Conservation (phyloP, 345 rosid genomes). For the Salix viminalis region DNA sequence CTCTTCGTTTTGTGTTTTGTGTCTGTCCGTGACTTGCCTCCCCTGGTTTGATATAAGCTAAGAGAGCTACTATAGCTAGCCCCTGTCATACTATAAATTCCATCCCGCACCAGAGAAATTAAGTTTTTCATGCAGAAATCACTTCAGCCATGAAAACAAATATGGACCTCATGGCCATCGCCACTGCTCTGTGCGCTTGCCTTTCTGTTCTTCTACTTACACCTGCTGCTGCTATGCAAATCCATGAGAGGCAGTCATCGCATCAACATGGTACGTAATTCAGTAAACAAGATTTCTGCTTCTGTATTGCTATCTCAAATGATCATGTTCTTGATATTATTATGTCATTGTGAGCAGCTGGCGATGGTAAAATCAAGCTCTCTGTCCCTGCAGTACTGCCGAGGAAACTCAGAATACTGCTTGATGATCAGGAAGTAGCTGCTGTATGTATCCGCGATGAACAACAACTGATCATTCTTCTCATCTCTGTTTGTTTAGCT, state of each 20-base stretch:
- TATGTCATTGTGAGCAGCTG: slow-evolving; percentile 1
- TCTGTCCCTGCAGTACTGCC: slow-evolving; percentile 19
- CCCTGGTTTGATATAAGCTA: neutral
- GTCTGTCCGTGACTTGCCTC: slow-evolving; percentile 11
- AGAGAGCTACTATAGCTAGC: too few relatives aligned
- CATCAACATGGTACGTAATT: slow-evolving; percentile 11
- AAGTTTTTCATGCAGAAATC: neutral
- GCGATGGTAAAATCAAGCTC: slow-evolving; percentile 3
- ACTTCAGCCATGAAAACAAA: neutral
- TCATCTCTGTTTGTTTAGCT: neutral
- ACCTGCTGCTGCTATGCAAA: slow-evolving; percentile 11
- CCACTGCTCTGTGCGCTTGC: slow-evolving; percentile 11
- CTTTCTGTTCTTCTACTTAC: neutral
- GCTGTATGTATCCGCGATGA: slow-evolving; percentile 10
- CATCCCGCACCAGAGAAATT: neutral
- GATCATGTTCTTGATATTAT: neutral
- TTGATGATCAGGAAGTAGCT: slow-evolving; percentile 20
- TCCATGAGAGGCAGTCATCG: slow-evolving; percentile 1
- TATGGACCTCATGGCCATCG: slow-evolving; percentile 21
- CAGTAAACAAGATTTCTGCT: neutral
- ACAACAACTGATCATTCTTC: neutral
- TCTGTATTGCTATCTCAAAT: neutral
- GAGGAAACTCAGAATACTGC: slow-evolving; percentile 34
- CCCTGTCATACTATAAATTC: neutral
- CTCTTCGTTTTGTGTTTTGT: slow-evolving; percentile 62